Percentiles rank a stretch among this genome's conserved stretches.
phyloP scores from a whole-genome alignment of 768 basidiomycete genomes.

The Leccinum truebloodii region DNA sequence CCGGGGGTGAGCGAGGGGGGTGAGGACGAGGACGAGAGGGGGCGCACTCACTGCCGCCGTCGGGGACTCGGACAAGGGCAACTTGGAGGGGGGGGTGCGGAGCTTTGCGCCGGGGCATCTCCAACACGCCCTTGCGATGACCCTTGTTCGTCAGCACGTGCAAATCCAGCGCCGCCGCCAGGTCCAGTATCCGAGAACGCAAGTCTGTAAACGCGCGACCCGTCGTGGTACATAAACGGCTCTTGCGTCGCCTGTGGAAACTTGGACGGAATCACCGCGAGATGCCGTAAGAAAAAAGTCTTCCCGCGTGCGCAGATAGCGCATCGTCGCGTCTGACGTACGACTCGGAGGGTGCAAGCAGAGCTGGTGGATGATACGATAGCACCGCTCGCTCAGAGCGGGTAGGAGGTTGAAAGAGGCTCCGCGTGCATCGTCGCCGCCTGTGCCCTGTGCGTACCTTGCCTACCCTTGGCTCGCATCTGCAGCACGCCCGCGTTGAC shows the following conservation, averaged over 20 bases:
- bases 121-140: conserved; percentile 52
- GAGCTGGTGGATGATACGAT: conserved; percentile 82
- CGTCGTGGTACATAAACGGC: conserved; percentile 65
- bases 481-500: conserved; percentile 72
- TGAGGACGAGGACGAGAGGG: no score
- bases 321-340: conserved; percentile 78
- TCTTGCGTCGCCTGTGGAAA: conserved; percentile 51
- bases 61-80: no score
- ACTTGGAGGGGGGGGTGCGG: no score
- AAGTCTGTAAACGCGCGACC: conserved; percentile 47
- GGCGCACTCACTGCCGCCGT: no score
- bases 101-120: conserved; percentile 38
- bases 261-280: conserved; percentile 71
- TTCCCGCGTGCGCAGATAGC: conserved; percentile 80
- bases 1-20: no score
- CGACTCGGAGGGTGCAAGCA: conserved; percentile 69
- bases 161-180: no score
- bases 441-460: conserved; percentile 26
- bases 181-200: no score
- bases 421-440: conserved; percentile 29
- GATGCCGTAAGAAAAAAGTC: conserved; percentile 85
- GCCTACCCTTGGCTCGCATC: conserved; percentile 42
- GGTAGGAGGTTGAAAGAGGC: conserved; percentile 67
- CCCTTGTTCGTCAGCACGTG: no score
- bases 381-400: conserved; percentile 80